Evolutionary conservation across 495 filamentous ascomycete genomes (phyloP), one percentile per base, ranked within the genome.

Genomic region (Lasiosphaeria miniovina): DNA sequence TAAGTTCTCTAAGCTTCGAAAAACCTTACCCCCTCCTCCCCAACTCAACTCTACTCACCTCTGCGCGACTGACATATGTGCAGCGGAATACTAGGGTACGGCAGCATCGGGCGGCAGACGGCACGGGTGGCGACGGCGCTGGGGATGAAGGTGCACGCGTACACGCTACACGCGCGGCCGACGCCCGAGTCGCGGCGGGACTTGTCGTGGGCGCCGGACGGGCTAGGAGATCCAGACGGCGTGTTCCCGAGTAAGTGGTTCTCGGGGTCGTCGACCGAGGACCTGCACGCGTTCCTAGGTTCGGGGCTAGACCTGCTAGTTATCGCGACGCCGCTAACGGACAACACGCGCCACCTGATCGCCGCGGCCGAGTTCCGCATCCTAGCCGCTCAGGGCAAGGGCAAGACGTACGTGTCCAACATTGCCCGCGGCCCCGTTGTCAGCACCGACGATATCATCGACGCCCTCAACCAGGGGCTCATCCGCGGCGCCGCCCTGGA

Each of bases 41-140:
- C 24, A 6, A 24, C 40, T 11, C 31, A 15, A 36, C 31, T 12
- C 15, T 33, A 33, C n/a, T 41, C 24, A 24, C 24, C 24, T 24
- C 24, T 24, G 24, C 24, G 24, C 24, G 24, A 24, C 15, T 43
- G 15, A 43, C 31, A 35, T 7, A 49, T 10, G 3, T 33, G 3
- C 36, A 80, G 90, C 32, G 90, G 90, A 9, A 88, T 95, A 41
- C 77, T 96, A 4, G 91, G 91, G 5, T 95, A 95, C 70, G 90
- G 92, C 33, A 86, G 84, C 64, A 96, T 96, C 59, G 90, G 90
- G 2, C 77, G 90, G 9, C 90, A 93, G 59, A 84, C 87, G 45
- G 91, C 83, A 15, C 82, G 88, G 14, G 79, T 95, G 3, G 84
- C 83, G 8, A 78, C 81, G 4, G 88, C 89, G 7, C 72, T 95